Base-by-base conservation (phyloP, 108 stramenopile genomes). In the Stephanodiscus triporus region DNA sequence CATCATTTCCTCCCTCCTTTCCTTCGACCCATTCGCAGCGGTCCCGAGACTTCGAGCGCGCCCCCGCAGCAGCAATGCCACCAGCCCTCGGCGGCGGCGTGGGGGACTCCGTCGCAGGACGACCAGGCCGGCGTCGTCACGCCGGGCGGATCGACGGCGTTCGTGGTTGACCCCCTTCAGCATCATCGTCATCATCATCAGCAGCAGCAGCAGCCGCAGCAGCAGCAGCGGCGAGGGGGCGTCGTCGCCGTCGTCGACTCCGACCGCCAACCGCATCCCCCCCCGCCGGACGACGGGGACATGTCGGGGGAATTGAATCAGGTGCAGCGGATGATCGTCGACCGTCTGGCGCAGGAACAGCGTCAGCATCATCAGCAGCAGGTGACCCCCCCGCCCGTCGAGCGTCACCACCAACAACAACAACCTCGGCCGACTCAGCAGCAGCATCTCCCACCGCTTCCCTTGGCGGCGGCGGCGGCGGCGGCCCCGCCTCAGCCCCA, bases 61-160 rank as follows among this genome's bases (percentile, higher is more conserved):
- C 50, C 64, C 63, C 63, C 27, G 48, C 30, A 49, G 37, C 64
- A 66, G 23, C 55, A 37, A 23, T 30, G 16, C 45, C 43, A 48
- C 63, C 63, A 64, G 48, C 45, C 47, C 27, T 45, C 48, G 30
- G 4, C 37, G 26, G 30, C 13, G 36, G 56, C 56, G 29, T 57
- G 56, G 56, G 56, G 10, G 49, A 19, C 27, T 11, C 68, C 68
- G 37, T 16, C 48, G 48, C 49, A 30, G 26, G 30, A 29, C 9
- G 29, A 63, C 3, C 51, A 75, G 43, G 71, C 58, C 14, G 62
- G 73, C 26, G 66, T 77, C 30, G 73, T 78, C 42, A 83, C 78
- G 22, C 82, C 73, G 7, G 77, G 40, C 38, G 70, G 16, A 38
- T 49, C 13, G 82, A 79, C 53, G 3, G 34, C 78, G 3, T 65